A percentile compares a stretch with the other conserved stretches of the same genome.
These are phyloP conservation scores for Cryptococcus sp. DNA, from an alignment of 1,284 basidiomycete genomes.

Conservation along the genomic window DNA sequence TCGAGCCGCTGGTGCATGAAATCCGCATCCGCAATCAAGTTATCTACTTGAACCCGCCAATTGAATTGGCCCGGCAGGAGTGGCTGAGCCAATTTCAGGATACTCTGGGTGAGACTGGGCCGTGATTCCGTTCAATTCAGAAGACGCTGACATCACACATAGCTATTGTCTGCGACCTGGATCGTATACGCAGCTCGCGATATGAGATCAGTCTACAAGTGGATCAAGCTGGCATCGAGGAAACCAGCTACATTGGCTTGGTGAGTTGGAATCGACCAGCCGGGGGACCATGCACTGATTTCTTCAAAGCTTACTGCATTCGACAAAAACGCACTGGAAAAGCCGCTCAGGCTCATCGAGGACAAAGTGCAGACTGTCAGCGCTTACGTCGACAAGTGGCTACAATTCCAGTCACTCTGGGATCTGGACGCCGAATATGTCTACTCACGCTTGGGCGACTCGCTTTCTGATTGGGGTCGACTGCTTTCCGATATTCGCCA, in stretches of 20 bases:
- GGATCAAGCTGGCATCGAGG: slow-evolving; percentile 63
- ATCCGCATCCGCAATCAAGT: slow-evolving; percentile 98
- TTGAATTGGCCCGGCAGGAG: slow-evolving; percentile 86
- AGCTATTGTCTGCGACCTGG: slow-evolving; percentile 78
- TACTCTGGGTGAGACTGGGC: slow-evolving; percentile 66
- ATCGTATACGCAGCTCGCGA: slow-evolving; percentile 86
- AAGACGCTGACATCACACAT: neutral
- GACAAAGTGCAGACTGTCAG: slow-evolving; percentile 72
- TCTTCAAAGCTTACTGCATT: slow-evolving; percentile 69
- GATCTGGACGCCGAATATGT: slow-evolving; percentile 96
- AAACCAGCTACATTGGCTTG: slow-evolving; percentile 79
- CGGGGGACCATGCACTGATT: neutral
- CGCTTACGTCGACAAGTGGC: slow-evolving; percentile 94
- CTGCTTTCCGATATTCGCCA: slow-evolving; percentile 95
- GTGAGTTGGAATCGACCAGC: slow-evolving; percentile 55
- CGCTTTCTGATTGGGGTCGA: slow-evolving; percentile 89
- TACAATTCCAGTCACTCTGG: slow-evolving; percentile 98
- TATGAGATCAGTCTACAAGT: slow-evolving; percentile 95
- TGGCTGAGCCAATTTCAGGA: slow-evolving; percentile 93
- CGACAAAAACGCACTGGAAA: slow-evolving; percentile 70
- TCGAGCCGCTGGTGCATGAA: slow-evolving; percentile 87
- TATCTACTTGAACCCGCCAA: slow-evolving; percentile 96
- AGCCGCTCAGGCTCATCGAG: slow-evolving; percentile 85
- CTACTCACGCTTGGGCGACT: slow-evolving; percentile 85
- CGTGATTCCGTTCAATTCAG: slow-evolving; percentile 16